Base-by-base conservation (phyloP, 352 stramenopile species). In the Thalassiosira hispida region DNA sequence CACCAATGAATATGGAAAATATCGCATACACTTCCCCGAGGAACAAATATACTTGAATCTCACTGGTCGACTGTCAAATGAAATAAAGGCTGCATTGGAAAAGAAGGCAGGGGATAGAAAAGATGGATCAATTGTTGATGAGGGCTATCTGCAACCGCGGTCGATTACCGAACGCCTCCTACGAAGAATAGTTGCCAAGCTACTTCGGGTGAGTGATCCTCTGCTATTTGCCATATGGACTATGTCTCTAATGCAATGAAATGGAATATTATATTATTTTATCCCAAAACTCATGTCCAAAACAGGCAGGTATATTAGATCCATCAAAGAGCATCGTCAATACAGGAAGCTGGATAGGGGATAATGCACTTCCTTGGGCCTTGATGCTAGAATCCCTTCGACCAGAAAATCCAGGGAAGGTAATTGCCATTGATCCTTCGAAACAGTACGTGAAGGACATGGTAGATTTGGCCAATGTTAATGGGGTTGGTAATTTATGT, bases 381-480 rank as follows among this genome's bases (percentile, higher is more conserved):
- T 14, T 62, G 8, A 40, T 62, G 53, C 8, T 62, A 11, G 27
- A 62, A 18, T 4, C 12, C 22, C 9, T 44, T 9, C 8, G 23
- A 25, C 22, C 22, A 25, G 4, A 60, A 44, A 42, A 22, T 25
- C 20, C 53, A 12, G 53, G 53, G 23, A 66, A 51, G 20, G 57
- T 66, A 1, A 66, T 66, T 14, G 57, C 57, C 8, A 29, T 66
- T 29, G 57, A 66, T 46, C 57, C 57, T n/a, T 66, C 57, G 3
- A 25, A 66, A 44, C 7, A 11, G 18, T 64, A 25, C 55, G 29
- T 64, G 8, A n/a, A 44, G 5, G 29, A 40, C 6, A 64, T 64
- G 55, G 25, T 40, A 25, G 29, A 64, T 22, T 22, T 64, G 7
- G 55, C 55, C 7, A 64, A 64, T 44, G 29, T 64, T 6, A 64